These are phyloP conservation scores for Posidonia australis DNA, from an alignment of 106 monocot species.

Conservation along the genomic window DNA sequence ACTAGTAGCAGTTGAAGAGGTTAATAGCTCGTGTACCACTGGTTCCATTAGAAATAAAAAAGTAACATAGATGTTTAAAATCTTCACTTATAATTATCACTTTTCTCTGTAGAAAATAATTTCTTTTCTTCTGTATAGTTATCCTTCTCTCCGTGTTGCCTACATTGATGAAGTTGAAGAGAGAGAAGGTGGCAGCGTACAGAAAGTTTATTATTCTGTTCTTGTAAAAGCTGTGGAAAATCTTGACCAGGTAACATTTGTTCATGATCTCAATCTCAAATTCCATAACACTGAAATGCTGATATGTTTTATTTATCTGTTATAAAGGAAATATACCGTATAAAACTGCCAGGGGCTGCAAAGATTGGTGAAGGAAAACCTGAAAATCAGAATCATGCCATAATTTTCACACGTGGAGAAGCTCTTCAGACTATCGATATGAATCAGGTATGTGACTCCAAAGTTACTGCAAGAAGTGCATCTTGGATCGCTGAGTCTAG, in stretches of 20 bases:
- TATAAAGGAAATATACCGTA: slow-evolving; percentile 95
- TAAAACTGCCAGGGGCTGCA: slow-evolving; percentile 82
- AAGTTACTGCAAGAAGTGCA: background rate
- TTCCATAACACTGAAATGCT: background rate
- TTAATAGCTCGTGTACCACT: no score
- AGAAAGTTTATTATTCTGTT: slow-evolving; percentile 97
- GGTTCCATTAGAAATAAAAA: no score
- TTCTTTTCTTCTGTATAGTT: slow-evolving; percentile 28
- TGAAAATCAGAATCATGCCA: slow-evolving; percentile 99
- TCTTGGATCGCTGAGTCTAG: no score
- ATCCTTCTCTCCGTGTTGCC: slow-evolving; percentile 87
- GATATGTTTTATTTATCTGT: slow-evolving; percentile 14
- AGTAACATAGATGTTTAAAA: no score
- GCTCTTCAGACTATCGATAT: slow-evolving; percentile 99
- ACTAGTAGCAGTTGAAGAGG: no score
- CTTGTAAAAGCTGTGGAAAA: slow-evolving; percentile 97
- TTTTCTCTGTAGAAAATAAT: background rate
- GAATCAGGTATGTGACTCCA: slow-evolving; percentile 56
- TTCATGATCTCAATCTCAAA: background rate
- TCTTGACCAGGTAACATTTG: slow-evolving; percentile 74
- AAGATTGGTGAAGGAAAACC: slow-evolving; percentile 99
- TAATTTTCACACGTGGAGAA: slow-evolving; percentile 94
- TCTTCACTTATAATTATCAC: background rate
- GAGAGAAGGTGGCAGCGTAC: slow-evolving; percentile 77
- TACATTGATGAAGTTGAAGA: slow-evolving; percentile 99